Base-by-base conservation (phyloP, 1,139 yeast genomes). In the Zygosaccharomyces pseudobailii region DNA sequence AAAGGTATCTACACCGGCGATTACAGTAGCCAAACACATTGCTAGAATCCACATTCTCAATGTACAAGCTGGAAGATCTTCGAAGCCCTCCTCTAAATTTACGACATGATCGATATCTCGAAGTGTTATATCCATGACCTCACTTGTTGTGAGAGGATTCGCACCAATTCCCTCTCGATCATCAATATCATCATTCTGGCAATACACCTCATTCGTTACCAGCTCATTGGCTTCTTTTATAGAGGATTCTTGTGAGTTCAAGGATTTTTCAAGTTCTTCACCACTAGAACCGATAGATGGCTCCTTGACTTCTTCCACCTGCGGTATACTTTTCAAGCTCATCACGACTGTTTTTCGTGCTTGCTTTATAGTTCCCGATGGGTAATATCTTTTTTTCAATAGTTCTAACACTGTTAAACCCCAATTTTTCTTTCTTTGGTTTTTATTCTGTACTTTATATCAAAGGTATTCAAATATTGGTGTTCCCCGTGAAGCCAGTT, bases 1-100 rank as follows among this genome's bases (percentile, higher is more conserved):
- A 55, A 82, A 73, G 49, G 78, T 69, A 58, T 81, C 81, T 61
- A 81, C 71, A 43, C 77, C 82, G 42, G 82, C 71, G 42, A 84
- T 84, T 43, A 82, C 61, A 13, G 83, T 76, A 19, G 81, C 71
- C 66, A 80, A 73, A 25, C 79, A 58, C 10, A 71, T 34, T 0
- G 74, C 74, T 40, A 79, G 61, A 13, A 73, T 66, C 85, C 85
- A 80, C 72, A 78, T 77, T 64, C 88, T 73, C 40, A 38, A 80
- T 4, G 41, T 38, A 5, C 20, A 28, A 5, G 41, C 41, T 3
- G 41, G 41, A 10, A 32, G 41, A 8, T 38, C 20, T 4, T 38
- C 19, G n/a, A 28, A 25, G 17, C 22, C 24, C 10, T 25, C 41
- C 41, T 38, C 24, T 2, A 38, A 27, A 2, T 38, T 28, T 9